Evolutionary conservation across 176 grass and related monocot species (phyloP).

Genomic region (Chloris gayana): DNA sequence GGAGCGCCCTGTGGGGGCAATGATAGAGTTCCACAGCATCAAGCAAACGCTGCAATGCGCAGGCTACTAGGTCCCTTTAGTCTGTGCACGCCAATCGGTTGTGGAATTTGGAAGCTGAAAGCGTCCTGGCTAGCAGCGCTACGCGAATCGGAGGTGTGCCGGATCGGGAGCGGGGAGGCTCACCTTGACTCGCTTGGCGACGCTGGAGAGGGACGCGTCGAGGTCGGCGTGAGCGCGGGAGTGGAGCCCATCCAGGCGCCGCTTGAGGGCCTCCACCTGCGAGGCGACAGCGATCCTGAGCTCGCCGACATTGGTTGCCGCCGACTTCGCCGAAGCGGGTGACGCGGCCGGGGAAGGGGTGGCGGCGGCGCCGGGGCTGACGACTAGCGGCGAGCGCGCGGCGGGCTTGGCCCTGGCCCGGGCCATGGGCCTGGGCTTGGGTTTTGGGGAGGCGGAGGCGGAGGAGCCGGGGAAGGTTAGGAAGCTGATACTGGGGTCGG

Average conservation of each 20-base stretch:
- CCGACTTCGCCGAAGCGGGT: background rate
- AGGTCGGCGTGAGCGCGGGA: constrained; percentile 48
- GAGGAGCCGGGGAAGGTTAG: constrained; percentile 33
- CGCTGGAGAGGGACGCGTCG: constrained; percentile 38
- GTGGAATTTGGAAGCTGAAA: background rate
- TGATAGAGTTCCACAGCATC: background rate
- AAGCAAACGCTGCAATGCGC: background rate
- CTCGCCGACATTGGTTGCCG: constrained; percentile 28
- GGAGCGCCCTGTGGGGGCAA: background rate
- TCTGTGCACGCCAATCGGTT: background rate
- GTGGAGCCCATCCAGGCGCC: constrained; percentile 47
- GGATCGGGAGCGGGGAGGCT: background rate
- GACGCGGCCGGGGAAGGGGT: constrained; percentile 9
- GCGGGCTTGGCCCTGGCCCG: constrained; percentile 15
- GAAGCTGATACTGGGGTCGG: constrained; percentile 18
- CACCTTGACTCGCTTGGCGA: constrained; percentile 54
- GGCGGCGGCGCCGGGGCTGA: background rate
- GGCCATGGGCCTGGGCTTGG: too few species aligned
- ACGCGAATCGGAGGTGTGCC: background rate
- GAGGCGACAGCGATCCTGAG: constrained; percentile 40
- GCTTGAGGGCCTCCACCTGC: constrained; percentile 43
- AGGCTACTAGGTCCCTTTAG: background rate
- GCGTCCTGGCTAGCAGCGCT: too few species aligned
- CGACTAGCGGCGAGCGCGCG: constrained; percentile 25
- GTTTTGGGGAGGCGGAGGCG: constrained; percentile 19